These are phyloP conservation scores for Emericellopsis atlantica DNA, from an alignment of 2,329 filamentous ascomycete genomes.

Conservation along the genomic window DNA sequence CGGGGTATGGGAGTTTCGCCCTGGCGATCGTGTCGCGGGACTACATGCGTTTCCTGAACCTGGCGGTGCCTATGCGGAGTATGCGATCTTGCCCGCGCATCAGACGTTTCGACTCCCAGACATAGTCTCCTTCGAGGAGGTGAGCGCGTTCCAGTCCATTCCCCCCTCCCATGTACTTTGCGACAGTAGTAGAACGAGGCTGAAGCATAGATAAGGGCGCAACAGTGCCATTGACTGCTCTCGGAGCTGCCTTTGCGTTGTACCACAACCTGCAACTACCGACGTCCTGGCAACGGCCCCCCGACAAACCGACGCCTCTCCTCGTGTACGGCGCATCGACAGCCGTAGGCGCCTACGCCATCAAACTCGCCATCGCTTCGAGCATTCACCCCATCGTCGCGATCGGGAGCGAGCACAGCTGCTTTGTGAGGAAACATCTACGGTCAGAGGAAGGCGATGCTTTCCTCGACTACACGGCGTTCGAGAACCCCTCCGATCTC, in stretches of 20 bases:
- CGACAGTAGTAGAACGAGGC: background rate
- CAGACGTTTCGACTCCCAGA: constrained; percentile 43
- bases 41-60: constrained; percentile 8
- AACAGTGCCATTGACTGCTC: constrained; percentile 40
- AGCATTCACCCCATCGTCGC: constrained; percentile 48
- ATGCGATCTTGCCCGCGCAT: constrained; percentile 40
- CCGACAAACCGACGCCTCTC: constrained; percentile 5
- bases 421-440: constrained; percentile 4
- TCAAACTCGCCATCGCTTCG: constrained; percentile 34
- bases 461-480: constrained; percentile 8
- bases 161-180: too few species aligned
- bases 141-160: constrained; percentile 6
- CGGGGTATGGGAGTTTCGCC: constrained; percentile 28
- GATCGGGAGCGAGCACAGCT: constrained; percentile 29
- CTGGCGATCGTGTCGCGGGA: constrained; percentile 39
- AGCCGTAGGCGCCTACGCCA: constrained; percentile 42
- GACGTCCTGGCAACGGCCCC: constrained; percentile 28
- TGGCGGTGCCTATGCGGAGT: constrained; percentile 47
- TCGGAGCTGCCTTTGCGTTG: constrained; percentile 38
- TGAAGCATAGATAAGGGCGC: constrained; percentile 24
- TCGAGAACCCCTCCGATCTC: constrained; percentile 5
- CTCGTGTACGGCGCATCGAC: constrained; percentile 38
- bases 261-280: constrained; percentile 33
- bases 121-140: constrained; percentile 39
- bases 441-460: constrained; percentile 5